Conservation (phyloP, 108 stramenopile species). For the Fragilaria crotonensis region DNA sequence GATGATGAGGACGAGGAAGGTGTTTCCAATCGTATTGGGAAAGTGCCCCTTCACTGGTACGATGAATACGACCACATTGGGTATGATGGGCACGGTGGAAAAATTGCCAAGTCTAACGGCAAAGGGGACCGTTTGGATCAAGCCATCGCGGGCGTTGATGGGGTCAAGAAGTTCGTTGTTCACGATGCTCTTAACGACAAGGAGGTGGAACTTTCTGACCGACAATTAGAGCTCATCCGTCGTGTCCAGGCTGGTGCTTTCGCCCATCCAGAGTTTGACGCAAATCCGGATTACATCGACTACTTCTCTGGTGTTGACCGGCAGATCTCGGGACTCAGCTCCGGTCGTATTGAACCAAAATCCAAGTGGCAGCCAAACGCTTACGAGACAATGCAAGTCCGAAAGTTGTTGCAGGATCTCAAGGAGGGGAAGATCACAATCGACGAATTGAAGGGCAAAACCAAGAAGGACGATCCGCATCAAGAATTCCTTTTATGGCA, state of each 20-base stretch:
- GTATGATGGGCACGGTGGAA: constrained; percentile 86
- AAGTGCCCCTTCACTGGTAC: constrained; percentile 98
- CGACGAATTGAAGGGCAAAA: constrained; percentile 73
- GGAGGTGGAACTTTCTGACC: constrained; percentile 76
- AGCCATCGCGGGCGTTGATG: constrained; percentile 70
- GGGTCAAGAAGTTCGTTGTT: constrained; percentile 70
- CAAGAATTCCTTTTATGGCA: constrained; percentile 88
- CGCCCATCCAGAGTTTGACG: constrained; percentile 94
- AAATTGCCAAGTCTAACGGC: constrained; percentile 66
- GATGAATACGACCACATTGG: constrained; percentile 96
- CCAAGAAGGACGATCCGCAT: constrained; percentile 37
- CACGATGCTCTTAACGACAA: constrained; percentile 94
- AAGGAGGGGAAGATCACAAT: constrained; percentile 84
- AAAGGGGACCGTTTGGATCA: constrained; percentile 59
- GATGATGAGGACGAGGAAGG: constrained; percentile 95
- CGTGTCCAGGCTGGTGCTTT: constrained; percentile 91
- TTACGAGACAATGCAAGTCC: constrained; percentile 82
- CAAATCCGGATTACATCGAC: constrained; percentile 90
- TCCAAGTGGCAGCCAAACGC: constrained; percentile 80
- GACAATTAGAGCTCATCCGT: constrained; percentile 91
- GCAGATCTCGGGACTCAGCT: constrained; percentile 65
- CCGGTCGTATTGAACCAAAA: constrained; percentile 75
- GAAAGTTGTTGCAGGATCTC: constrained; percentile 80
- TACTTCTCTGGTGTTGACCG: constrained; percentile 85
- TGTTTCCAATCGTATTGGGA: constrained; percentile 83